Evolutionary conservation across 2,329 filamentous ascomycete genomes (phyloP).

Genomic region (Fusarium caatingaense): DNA sequence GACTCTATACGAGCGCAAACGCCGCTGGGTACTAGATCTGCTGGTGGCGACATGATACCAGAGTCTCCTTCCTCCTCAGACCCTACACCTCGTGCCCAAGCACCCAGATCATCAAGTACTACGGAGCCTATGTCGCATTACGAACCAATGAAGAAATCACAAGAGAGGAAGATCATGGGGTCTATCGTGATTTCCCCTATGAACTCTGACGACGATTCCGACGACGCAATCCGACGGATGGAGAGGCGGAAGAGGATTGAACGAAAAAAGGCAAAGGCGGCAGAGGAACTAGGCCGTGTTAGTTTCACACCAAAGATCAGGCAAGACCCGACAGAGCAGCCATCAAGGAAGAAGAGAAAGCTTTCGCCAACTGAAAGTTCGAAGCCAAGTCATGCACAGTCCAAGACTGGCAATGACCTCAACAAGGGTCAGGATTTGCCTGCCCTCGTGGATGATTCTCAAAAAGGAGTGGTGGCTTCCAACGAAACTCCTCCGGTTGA

Average conservation of each 20-base stretch:
- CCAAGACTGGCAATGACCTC: background rate
- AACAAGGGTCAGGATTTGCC: slow-evolving; percentile 30
- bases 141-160: slow-evolving; percentile 60
- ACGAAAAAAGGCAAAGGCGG: slow-evolving; percentile 54
- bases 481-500: slow-evolving; percentile 41
- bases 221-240: slow-evolving; percentile 49
- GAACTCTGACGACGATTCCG: slow-evolving; percentile 51
- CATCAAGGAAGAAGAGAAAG: slow-evolving; percentile 47
- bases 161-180: slow-evolving; percentile 53
- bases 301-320: slow-evolving; percentile 48
- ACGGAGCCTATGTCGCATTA: slow-evolving; percentile 56
- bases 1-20: slow-evolving; percentile 42
- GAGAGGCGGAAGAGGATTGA: slow-evolving; percentile 54
- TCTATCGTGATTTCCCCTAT: slow-evolving; percentile 41
- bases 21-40: slow-evolving; percentile 40
- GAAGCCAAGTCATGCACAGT: background rate
- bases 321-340: slow-evolving; percentile 38
- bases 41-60: slow-evolving; percentile 50
- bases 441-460: slow-evolving; percentile 42
- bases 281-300: slow-evolving; percentile 56
- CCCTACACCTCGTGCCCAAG: slow-evolving; percentile 35
- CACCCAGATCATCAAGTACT: slow-evolving; percentile 37
- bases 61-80: slow-evolving; percentile 51
- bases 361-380: slow-evolving; percentile 3
- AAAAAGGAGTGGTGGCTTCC: slow-evolving; percentile 42